Evolutionary conservation across 116 monocot genomes (phyloP).

Genomic region (Dioscorea cayenensis): DNA sequence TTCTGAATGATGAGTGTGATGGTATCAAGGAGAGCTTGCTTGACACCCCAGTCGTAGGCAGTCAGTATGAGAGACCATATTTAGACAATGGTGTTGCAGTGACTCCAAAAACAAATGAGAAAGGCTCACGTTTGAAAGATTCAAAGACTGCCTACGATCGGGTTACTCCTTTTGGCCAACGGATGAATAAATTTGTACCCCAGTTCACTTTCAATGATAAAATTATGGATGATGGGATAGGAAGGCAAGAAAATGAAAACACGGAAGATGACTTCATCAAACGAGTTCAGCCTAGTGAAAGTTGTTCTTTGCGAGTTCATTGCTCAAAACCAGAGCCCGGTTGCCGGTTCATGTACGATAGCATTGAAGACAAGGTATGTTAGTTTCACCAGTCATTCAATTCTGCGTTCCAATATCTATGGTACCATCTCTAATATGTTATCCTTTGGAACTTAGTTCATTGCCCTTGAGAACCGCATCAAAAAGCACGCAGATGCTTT

Average conservation of each 20-base stretch:
- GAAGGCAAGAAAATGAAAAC: constrained; percentile 21
- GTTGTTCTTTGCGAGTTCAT: constrained; percentile 63
- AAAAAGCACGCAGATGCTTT: constrained; percentile 36
- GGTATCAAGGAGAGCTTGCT: constrained; percentile 29
- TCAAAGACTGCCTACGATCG: constrained; percentile 15
- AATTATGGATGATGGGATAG: constrained; percentile 11
- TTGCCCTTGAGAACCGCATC: constrained; percentile 74
- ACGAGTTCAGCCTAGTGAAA: constrained; percentile 64
- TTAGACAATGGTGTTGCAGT: constrained; percentile 20
- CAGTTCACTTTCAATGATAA: constrained; percentile 48
- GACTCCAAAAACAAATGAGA: constrained; percentile 40
- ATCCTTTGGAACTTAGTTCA: constrained; percentile 41
- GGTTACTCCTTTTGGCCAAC: constrained; percentile 86
- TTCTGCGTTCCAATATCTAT: constrained; percentile 6
- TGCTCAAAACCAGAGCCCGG: constrained; percentile 57
- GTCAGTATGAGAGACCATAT: constrained; percentile 25
- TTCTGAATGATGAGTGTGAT: constrained; percentile 37
- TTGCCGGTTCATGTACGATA: constrained; percentile 86
- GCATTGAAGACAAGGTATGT: constrained; percentile 70
- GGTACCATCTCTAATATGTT: constrained; percentile 1
- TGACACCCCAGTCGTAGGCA: constrained; percentile 25
- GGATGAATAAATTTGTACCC: constrained; percentile 62
- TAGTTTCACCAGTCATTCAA: background rate
- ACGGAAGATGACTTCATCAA: constrained; percentile 77
- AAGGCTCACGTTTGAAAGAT: constrained; percentile 34